Percentiles rank a stretch among this genome's conserved stretches.
These are phyloP conservation scores for Xerocomus spinulosus DNA, from an alignment of 768 basidiomycete genomes.

Conservation along the genomic window DNA sequence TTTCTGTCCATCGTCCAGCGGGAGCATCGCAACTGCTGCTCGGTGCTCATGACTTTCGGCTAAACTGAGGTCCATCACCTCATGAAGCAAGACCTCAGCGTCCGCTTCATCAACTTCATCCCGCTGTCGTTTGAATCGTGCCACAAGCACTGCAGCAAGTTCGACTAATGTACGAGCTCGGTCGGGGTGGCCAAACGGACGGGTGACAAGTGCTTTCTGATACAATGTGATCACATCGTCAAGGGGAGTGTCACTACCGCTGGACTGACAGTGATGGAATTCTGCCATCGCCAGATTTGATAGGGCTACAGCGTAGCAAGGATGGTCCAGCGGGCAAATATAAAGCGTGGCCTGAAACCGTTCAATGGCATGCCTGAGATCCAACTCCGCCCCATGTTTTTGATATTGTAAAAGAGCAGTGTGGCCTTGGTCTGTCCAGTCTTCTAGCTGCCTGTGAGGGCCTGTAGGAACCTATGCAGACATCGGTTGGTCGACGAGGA, in stretches of 20 bases:
- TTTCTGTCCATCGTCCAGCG: neutral
- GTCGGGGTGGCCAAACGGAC: neutral
- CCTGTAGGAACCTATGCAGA: neutral
- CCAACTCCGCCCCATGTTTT: neutral
- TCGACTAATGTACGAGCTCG: neutral
- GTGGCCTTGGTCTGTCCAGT: neutral
- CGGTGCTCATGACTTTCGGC: neutral
- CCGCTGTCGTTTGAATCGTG: neutral
- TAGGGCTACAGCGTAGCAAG: neutral
- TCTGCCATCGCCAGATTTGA: conserved; percentile 1
- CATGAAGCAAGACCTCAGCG: neutral
- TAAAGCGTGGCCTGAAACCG: neutral
- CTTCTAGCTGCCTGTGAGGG: neutral
- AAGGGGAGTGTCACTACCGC: neutral
- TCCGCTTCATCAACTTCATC: neutral
- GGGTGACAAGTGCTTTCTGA: neutral
- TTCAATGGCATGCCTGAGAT: neutral
- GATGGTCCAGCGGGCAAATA: neutral
- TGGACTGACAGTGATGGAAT: neutral
- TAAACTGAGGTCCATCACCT: neutral
- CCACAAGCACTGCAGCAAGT: neutral
- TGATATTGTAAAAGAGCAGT: neutral
- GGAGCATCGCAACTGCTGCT: neutral
- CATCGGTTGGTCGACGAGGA: neutral
- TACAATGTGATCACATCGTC: neutral